Evolutionary conservation across 805 yeast genomes (phyloP).

Genomic region (Saturnispora mendoncae): DNA sequence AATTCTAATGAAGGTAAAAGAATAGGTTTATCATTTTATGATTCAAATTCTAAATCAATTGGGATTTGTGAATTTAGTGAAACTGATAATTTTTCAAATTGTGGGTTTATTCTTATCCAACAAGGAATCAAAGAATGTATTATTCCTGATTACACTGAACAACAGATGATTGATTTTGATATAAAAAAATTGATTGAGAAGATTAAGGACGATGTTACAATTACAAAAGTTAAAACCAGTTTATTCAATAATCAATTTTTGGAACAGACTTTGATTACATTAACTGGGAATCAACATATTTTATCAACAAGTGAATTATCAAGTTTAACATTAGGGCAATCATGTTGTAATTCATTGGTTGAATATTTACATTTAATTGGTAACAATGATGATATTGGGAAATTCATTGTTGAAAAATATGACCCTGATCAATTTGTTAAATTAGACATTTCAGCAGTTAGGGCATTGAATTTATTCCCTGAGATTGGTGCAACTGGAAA

Average conservation of each 20-base stretch:
- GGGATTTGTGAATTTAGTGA: constrained; percentile 77
- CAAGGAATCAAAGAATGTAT: constrained; percentile 82
- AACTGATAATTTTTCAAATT: constrained; percentile 76
- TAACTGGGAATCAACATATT: constrained; percentile 49
- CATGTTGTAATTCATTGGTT: constrained; percentile 61
- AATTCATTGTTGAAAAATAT: constrained; percentile 53
- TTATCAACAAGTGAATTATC: constrained; percentile 49
- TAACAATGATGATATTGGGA: constrained; percentile 46
- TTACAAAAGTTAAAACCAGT: constrained; percentile 48
- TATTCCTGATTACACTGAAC: constrained; percentile 34
- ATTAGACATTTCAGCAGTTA: constrained; percentile 82
- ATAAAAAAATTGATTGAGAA: constrained; percentile 58
- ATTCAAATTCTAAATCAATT: constrained; percentile 55
- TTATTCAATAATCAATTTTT: constrained; percentile 59
- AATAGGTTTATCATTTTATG: constrained; percentile 75
- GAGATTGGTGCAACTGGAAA: constrained; percentile 26
- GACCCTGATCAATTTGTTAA: constrained; percentile 77
- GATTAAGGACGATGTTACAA: constrained; percentile 67
- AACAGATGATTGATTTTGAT: constrained; percentile 37
- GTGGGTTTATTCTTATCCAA: constrained; percentile 82
- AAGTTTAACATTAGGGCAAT: constrained; percentile 42
- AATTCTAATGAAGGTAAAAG: constrained; percentile 36
- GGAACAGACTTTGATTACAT: constrained; percentile 67
- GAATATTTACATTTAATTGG: constrained; percentile 57
- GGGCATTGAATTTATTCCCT: constrained; percentile 83